Evolutionary conservation across 1,284 basidiomycete genomes (phyloP).

Genomic region (Rhodotorula mucilaginosa): DNA sequence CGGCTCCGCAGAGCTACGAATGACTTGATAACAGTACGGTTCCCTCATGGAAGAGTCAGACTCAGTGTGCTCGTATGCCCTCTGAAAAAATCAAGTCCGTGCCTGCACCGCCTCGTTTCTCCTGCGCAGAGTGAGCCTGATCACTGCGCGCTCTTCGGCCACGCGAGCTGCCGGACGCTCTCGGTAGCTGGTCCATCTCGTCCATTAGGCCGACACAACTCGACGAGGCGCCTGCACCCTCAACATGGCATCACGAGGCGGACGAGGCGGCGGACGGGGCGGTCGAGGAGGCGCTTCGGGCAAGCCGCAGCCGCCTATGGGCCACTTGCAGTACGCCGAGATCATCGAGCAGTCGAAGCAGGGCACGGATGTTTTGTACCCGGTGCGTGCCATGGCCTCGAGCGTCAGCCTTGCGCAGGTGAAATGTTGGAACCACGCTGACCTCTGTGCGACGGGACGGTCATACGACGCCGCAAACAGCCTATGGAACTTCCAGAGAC

Average conservation of each 20-base stretch:
- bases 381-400: slow-evolving; percentile 14
- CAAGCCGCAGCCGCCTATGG: slow-evolving; percentile 35
- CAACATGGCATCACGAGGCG: slow-evolving; percentile 21
- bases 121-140: no score
- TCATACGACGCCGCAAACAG: not conserved
- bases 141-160: not conserved
- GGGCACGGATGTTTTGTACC: slow-evolving; percentile 35
- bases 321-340: slow-evolving; percentile 30
- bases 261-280: slow-evolving; percentile 22
- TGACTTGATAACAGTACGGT: no score
- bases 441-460: not conserved
- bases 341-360: slow-evolving; percentile 35
- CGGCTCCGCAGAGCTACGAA: no score
- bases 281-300: slow-evolving; percentile 9
- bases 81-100: no score
- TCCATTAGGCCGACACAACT: no score
- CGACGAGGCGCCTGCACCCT: not conserved
- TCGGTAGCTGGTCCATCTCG: no score
- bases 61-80: no score
- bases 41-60: no score
- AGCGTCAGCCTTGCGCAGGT: not conserved
- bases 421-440: not conserved
- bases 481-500: slow-evolving; percentile 31
- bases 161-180: no score
- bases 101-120: no score